Evolutionary conservation across 768 basidiomycete species (phyloP), one percentile per base, ranked within the genome.

Genomic region (Dentipellis sp.): DNA sequence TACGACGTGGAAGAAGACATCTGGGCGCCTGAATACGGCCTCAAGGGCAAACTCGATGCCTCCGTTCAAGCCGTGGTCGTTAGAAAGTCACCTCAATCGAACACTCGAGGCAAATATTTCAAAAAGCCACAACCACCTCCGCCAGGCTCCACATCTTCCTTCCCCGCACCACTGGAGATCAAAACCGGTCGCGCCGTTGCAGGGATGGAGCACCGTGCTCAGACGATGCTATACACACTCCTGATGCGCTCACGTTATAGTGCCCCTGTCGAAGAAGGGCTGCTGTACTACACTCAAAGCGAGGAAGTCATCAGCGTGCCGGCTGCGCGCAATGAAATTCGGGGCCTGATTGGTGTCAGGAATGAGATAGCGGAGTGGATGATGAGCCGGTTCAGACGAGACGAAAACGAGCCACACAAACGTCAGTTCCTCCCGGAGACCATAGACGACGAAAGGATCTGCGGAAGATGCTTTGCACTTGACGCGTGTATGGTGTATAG

Each of bases 1-100:
- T 79, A 91, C 59, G 94, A 93, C 56, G 78, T 95, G 42, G 97
- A 99, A 73, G 97, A 99, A 66, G 94, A 97, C 61, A 95, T 99
- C 60, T 97, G 91, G 88, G 94, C 92, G 0, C 95, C 97, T 0
- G 86, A 82, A 2, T 95, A 91, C 63, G 97, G 97, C 1, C 74
- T 99, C 37, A 95, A 94, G 68, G 97, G 97, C 21, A 98, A 98
- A 70, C 74, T 98, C 19, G 97, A 99, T 63, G 95, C 89, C 1
- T 92, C 88, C 1, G 82, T 97, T 2, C 76, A 89, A 59, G 81
- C 82, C 0, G 68, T 82, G 35, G 76, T 93, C 46, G 68, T 77
- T 7, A 74, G 65, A 57, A 45, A 45, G 1, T 19, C 42, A 2
- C n/a, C 42, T 19, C 42, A 2, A 19, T 9, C n/a, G 19, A 17